Percentiles rank a stretch among this genome's conserved stretches.
Conservation (phyloP, 2,329 filamentous ascomycete species). For the Phoma sp. region DNA sequence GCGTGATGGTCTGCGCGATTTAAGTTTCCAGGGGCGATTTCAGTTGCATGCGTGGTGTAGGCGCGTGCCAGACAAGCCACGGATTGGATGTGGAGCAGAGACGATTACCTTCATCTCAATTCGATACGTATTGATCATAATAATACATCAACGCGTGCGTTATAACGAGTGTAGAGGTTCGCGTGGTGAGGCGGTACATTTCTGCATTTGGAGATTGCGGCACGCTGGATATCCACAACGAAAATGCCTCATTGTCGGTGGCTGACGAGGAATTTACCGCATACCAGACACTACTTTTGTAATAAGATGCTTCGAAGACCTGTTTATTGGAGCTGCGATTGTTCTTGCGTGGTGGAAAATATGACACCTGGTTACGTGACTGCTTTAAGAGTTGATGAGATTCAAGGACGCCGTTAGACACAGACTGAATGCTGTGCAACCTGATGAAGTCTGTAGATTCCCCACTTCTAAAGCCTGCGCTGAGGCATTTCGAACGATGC, state of each 20-base stretch:
- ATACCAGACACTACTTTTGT: neutral
- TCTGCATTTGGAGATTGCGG: slow-evolving; percentile 11
- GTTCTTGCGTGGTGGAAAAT: neutral
- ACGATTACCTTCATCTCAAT: neutral
- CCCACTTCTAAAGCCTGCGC: too few species aligned
- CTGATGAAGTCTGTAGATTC: too few species aligned
- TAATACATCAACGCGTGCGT: neutral
- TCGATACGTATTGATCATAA: neutral
- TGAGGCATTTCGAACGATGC: too few species aligned
- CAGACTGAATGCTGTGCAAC: neutral
- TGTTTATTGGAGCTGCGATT: neutral
- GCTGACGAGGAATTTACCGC: neutral
- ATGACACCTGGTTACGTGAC: neutral
- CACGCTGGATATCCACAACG: neutral
- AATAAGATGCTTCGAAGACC: neutral
- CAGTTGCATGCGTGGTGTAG: neutral
- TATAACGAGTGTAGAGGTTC: neutral
- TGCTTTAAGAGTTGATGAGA: neutral
- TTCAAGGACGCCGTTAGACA: neutral
- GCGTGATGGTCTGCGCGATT: slow-evolving; percentile 10
- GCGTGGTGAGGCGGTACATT: neutral
- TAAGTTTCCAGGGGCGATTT: neutral
- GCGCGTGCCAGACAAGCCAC: neutral
- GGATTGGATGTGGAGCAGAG: neutral
- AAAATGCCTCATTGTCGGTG: slow-evolving; percentile 15